Evolutionary conservation across 441 rosid species (phyloP), one percentile per base, ranked within the genome.

Genomic region (Pelargonium australe): DNA sequence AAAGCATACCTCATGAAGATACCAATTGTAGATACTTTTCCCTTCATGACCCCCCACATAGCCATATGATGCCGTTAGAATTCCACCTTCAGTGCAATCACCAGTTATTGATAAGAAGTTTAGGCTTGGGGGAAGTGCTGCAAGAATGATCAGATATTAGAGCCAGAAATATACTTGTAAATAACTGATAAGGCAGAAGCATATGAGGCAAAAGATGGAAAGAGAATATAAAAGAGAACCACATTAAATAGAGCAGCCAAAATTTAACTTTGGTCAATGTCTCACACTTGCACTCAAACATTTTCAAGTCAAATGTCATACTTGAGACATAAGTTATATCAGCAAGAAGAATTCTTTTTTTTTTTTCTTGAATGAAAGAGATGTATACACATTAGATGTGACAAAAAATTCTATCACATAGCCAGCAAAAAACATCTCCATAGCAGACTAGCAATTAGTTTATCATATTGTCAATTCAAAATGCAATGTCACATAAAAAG

Each of bases 41-140:
- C 98, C 99, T 81, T 95, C 99, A 75, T 86, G 98, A 40, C 99
- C 99, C 14, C 99, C 99, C 66, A 95, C 81, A 66, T 95, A 95
- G 69, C 99, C 99, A 76, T 95, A 95, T 44, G 99, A 95, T 79
- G 98, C 97, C 47, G 97, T 95, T 84, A 95, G 66, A 71, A 87
- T 72, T 72, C 89, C 95, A 73, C 95, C 93, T 83, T 95, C 98
- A 28, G 83, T 44, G 64, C 81, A 87, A 68, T 90, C 98, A 72
- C 99, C 99, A 64, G 97, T 89, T 70, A 95, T 92, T 19, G 99
- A 89, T 73, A 95, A 81, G 85, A 95, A 95, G 75, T 95, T 95
- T 57, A 95, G 82, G 85, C 97, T 92, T 51, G 99, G 99, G 9
- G 97, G 99, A 80, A 95, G 98, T 71, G 87, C 98, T 95, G 91